Evolutionary conservation across 352 stramenopile genomes (phyloP).

Genomic region (Phytophthora quininea): DNA sequence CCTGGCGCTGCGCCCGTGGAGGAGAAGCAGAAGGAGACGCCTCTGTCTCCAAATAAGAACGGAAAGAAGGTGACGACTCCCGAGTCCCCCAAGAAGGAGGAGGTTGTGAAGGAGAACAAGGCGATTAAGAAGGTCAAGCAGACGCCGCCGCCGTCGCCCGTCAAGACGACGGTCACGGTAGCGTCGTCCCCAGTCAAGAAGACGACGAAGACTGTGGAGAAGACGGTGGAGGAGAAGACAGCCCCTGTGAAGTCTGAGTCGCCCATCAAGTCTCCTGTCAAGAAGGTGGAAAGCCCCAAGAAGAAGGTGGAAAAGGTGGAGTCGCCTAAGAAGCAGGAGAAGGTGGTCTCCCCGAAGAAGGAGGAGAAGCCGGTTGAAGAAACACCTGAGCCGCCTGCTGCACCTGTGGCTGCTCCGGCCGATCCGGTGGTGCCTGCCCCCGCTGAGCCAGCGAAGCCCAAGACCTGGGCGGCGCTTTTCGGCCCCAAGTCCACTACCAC

Average conservation of each 20-base stretch:
- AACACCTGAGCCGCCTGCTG: slow-evolving; percentile 28
- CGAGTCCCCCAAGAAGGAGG: slow-evolving; percentile 17
- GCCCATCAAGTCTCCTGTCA: slow-evolving; percentile 38
- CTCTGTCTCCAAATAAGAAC: slow-evolving; percentile 28
- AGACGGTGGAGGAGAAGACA: neutral
- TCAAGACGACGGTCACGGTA: slow-evolving; percentile 12
- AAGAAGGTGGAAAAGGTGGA: slow-evolving; percentile 6
- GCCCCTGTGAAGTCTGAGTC: slow-evolving; percentile 36
- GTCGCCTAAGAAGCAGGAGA: slow-evolving; percentile 15
- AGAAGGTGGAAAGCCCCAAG: slow-evolving; percentile 15
- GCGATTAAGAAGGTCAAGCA: slow-evolving; percentile 27
- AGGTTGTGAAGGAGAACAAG: neutral
- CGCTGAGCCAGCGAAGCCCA: slow-evolving; percentile 38
- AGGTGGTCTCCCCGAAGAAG: slow-evolving; percentile 26
- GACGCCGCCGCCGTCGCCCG: neutral
- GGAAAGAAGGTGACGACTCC: slow-evolving; percentile 29
- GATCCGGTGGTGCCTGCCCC: slow-evolving; percentile 33
- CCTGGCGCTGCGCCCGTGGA: slow-evolving; percentile 22
- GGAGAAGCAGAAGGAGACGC: slow-evolving; percentile 23
- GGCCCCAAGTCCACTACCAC: slow-evolving; percentile 17
- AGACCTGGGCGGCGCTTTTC: slow-evolving; percentile 43
- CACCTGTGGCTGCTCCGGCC: slow-evolving; percentile 32
- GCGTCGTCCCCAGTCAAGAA: slow-evolving; percentile 11
- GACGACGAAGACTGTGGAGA: neutral
- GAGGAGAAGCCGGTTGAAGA: slow-evolving; percentile 34